A percentile compares a stretch with the other conserved stretches of the same genome.
phyloP scores from a whole-genome alignment of 2,329 filamentous ascomycete species.

The Colletotrichum sp. region DNA sequence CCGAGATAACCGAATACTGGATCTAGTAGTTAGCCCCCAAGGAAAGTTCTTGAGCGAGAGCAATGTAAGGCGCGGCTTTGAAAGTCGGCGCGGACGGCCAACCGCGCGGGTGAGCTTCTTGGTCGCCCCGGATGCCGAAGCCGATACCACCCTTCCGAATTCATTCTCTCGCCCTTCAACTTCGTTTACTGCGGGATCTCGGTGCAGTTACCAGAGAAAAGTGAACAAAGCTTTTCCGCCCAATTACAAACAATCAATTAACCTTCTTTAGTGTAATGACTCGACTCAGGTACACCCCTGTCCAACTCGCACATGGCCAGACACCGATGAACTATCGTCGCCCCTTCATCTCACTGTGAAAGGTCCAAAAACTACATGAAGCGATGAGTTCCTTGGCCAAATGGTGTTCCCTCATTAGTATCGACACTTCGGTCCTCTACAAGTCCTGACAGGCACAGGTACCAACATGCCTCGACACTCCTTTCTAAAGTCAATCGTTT shows the following conservation, averaged over 20 bases:
- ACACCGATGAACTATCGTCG: not conserved
- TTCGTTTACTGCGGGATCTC: accelerated
- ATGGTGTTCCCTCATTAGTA: not conserved
- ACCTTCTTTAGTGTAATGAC: not conserved
- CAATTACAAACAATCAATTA: not conserved
- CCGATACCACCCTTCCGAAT: accelerated
- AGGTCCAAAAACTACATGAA: not conserved
- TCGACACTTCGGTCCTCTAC: not conserved
- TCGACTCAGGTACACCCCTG: not conserved
- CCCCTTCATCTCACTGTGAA: not conserved
- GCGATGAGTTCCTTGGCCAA: not conserved
- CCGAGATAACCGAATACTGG: not conserved
- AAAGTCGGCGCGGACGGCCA: not conserved
- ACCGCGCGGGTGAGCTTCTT: not conserved
- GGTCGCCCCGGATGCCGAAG: not conserved
- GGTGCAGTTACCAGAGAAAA: accelerated
- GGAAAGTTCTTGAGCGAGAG: not conserved
- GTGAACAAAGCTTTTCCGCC: not conserved
- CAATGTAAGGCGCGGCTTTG: accelerated
- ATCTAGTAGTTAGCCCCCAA: not conserved
- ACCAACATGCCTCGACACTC: not conserved
- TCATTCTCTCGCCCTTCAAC: not conserved
- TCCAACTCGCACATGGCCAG: not conserved
- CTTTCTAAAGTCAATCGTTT: not conserved
- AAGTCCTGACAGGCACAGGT: not conserved